Conservation (phyloP, 306 rosid genomes). For the Corylus heterophylla region DNA sequence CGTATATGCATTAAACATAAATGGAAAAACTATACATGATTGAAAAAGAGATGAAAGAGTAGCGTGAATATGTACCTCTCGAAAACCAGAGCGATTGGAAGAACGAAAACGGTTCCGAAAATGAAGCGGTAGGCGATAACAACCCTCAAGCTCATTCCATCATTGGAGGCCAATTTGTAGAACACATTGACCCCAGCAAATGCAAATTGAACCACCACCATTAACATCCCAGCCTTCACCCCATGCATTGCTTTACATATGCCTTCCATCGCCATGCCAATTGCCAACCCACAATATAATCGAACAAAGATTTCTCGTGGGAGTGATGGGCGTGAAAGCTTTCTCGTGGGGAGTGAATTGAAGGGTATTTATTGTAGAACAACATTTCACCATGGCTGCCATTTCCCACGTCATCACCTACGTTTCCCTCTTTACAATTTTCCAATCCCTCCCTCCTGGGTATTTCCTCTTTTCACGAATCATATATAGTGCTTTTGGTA, state of each 20-base stretch:
- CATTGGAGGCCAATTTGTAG: constrained; percentile 56
- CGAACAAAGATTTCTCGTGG: no score
- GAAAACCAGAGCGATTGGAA: constrained; percentile 53
- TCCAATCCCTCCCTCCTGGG: no score
- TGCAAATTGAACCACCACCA: constrained; percentile 51
- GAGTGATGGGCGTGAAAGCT: no score
- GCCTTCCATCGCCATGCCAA: not conserved
- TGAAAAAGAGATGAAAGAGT: not conserved
- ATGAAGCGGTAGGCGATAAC: constrained; percentile 62
- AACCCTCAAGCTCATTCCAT: constrained; percentile 63
- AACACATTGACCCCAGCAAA: constrained; percentile 58
- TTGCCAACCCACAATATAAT: no score
- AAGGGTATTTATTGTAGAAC: no score
- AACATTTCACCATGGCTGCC: no score
- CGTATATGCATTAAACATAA: no score
- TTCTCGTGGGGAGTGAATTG: no score
- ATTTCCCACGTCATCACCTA: no score
- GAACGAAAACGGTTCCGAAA: constrained; percentile 58
- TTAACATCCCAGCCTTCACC: constrained; percentile 46
- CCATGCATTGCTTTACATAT: constrained; percentile 30
- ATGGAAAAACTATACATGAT: not conserved
- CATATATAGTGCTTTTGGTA: no score
- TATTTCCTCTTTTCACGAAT: no score
- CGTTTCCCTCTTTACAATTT: no score
- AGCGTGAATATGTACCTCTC: constrained; percentile 42